A percentile compares a stretch with the other conserved stretches of the same genome.
Conservation (phyloP, 345 rosid species). For the Gossypium australe region DNA sequence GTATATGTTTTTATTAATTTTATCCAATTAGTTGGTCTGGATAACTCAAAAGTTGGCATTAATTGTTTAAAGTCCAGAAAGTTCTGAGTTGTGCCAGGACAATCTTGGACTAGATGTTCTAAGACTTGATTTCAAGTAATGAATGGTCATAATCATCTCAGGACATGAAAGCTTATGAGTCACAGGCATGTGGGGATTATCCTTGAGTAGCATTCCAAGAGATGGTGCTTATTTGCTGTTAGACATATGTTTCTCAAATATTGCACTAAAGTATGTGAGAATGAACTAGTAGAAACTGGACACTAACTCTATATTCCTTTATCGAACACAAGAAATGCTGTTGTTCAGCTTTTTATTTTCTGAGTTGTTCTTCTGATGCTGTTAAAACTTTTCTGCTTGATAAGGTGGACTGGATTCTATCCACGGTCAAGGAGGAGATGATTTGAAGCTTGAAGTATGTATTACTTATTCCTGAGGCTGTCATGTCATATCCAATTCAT, state of each 20-base stretch:
- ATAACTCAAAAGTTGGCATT: not conserved
- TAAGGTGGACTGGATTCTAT: conserved; percentile 53
- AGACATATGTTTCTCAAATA: not conserved
- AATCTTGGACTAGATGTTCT: not conserved
- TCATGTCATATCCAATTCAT: not conserved
- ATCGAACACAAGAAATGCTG: not conserved
- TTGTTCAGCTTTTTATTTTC: not conserved
- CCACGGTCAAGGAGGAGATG: conserved; percentile 37
- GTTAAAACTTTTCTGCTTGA: conserved; percentile 12
- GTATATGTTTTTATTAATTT: not conserved
- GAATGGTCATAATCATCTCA: not conserved
- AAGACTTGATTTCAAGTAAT: not conserved
- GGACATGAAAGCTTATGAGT: not conserved
- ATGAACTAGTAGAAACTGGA: not conserved
- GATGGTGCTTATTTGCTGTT: not conserved
- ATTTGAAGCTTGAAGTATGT: conserved; percentile 64
- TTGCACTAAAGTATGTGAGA: not conserved
- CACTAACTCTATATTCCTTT: not conserved
- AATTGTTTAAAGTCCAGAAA: not conserved
- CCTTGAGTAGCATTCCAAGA: not conserved
- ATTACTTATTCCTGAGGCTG: conserved; percentile 15
- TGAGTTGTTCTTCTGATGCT: conserved; percentile 9
- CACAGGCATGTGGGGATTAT: not conserved
- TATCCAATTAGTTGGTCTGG: not conserved
- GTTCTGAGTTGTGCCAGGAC: not conserved